Percentiles rank a stretch among this genome's conserved stretches.
Conservation (phyloP, 305 asterid genomes). For the Striga hermonthica region DNA sequence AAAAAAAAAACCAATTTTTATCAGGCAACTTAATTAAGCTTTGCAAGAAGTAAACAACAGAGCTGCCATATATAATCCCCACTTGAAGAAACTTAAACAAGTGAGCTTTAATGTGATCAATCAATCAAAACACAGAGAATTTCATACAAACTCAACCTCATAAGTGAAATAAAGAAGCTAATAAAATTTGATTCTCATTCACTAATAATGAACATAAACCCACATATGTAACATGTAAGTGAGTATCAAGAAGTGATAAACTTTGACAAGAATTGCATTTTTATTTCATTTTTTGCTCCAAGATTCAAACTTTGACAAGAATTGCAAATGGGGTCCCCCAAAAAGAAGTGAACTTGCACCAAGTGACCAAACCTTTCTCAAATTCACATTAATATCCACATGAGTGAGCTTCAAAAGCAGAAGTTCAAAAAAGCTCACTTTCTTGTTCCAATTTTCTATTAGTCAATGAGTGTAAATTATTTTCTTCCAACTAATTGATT, state of each 20-base stretch:
- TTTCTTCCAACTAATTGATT: too few relatives aligned
- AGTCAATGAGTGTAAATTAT: too few relatives aligned
- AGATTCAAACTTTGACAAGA: too few relatives aligned
- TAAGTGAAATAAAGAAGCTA: not conserved
- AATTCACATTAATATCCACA: too few relatives aligned
- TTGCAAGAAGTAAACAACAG: not conserved
- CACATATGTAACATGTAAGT: not conserved
- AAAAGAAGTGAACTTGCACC: too few relatives aligned
- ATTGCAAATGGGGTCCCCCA: too few relatives aligned
- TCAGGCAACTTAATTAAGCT: not conserved
- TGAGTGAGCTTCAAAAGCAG: too few relatives aligned
- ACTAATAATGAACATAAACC: not conserved
- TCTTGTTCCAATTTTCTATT: too few relatives aligned
- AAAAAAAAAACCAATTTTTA: constrained; percentile 9
- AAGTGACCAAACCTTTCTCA: too few relatives aligned
- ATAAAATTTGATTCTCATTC: not conserved
- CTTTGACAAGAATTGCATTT: too few relatives aligned
- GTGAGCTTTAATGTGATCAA: not conserved
- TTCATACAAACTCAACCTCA: constrained; percentile 2
- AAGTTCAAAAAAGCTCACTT: too few relatives aligned
- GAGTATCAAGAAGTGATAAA: not conserved
- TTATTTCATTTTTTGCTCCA: too few relatives aligned
- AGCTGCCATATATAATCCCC: not conserved
- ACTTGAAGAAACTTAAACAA: not conserved
- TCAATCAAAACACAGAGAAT: not conserved